A percentile compares a stretch with the other conserved stretches of the same genome.
Evolutionary conservation across 192 early-diverging fungal species (phyloP).

Genomic region (Mortierella claussenii): DNA sequence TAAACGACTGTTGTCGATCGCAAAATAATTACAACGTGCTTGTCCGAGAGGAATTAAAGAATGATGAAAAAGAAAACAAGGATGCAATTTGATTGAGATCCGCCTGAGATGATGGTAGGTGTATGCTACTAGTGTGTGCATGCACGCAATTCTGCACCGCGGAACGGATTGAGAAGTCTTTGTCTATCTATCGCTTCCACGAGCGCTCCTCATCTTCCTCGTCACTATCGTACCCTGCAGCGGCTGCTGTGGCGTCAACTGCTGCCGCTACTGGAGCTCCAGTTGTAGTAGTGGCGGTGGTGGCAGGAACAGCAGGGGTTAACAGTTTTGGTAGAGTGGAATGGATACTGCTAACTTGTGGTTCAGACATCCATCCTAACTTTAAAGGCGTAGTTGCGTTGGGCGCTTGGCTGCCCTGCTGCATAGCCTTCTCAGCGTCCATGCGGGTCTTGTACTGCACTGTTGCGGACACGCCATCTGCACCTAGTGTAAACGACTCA

Average conservation of each 20-base stretch:
- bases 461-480: conserved; percentile 56
- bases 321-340: conserved; percentile 3
- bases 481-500: conserved; percentile 51
- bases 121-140: conserved; percentile 1
- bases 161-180: conserved; percentile 6
- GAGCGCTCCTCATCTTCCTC: conserved; percentile 57
- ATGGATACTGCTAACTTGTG: too few species aligned
- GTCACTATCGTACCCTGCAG: conserved; percentile 20
- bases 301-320: neutral
- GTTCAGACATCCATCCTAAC: conserved; percentile 38
- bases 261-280: neutral
- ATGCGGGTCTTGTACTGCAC: conserved; percentile 65
- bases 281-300: neutral
- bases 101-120: neutral
- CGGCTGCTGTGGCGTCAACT: neutral
- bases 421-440: conserved; percentile 65
- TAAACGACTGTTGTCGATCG: conserved; percentile 14
- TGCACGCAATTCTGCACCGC: neutral
- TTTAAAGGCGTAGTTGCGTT: conserved; percentile 30
- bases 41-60: neutral
- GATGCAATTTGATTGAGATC: neutral
- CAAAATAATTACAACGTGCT: too few species aligned
- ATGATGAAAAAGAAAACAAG: neutral
- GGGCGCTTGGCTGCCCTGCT: conserved; percentile 30
- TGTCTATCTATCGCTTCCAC: conserved; percentile 55